Evolutionary conservation across 768 basidiomycete species (phyloP), one percentile per base, ranked within the genome.

Genomic region (Leccinum rimulosum): DNA sequence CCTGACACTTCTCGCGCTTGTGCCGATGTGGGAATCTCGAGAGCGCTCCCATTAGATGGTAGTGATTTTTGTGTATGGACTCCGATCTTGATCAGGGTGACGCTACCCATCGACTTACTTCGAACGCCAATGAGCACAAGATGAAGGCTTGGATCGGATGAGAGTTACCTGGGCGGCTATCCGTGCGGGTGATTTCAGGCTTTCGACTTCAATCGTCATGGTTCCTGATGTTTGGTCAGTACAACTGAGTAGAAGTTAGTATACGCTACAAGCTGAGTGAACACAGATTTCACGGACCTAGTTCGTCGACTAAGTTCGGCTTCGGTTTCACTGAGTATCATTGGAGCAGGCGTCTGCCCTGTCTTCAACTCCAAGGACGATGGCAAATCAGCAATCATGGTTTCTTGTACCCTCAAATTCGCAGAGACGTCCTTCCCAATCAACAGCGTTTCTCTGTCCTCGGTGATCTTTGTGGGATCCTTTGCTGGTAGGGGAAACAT

Each of bases 171-270:
- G 35, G 6, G 35, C 8, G 9, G 17, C 47, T 25, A 33, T 58
- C 47, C 15, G 19, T 12, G 2, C 6, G 4, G 22, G 55, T 38
- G 2, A 36, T 27, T 27, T 27, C 33, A 11, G 9, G 15, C 27
- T 36, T 30, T 25, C 36, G 31, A 15, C 47, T 15, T 55, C 28
- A 3, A 15, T 22, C 11, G n/a, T 31, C 15, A 31, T 40, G 2
- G 6, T 6, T 9, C n/a, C 36, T 53, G 58, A 28, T 0, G 1
- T 22, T 8, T 22, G 43, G 33, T 38, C 51, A 7, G 50, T 15
- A 35, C 25, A 58, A 30, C 64, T 66, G 31, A 17, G 2, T 19
- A 45, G 8, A 19, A 45, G 9, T 6, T 62, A 53, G n/a, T 4
- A 33, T 17, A 8, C 10, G 10, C 4, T 6, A 7, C 25, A 30